Conservation (phyloP, 2,329 filamentous ascomycete genomes). For the Penicillium sp. region DNA sequence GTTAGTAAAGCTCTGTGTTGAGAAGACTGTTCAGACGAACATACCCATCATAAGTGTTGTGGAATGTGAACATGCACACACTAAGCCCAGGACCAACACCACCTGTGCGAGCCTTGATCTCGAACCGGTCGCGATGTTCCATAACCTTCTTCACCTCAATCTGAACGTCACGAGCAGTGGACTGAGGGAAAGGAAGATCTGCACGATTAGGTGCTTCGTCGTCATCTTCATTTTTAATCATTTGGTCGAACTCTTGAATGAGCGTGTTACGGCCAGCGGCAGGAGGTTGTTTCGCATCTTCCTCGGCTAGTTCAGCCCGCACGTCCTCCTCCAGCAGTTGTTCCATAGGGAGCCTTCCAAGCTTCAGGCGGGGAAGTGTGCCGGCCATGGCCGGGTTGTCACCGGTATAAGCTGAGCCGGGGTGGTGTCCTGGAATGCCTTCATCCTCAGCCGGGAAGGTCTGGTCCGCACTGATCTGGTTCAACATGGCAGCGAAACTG, state of each 20-base stretch:
- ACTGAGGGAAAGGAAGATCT: conserved; percentile 82
- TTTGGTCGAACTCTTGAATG: conserved; percentile 82
- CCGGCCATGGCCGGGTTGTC: conserved; percentile 57
- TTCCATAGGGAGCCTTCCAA: conserved; percentile 84
- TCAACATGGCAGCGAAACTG: conserved; percentile 61
- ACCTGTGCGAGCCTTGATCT: conserved; percentile 78
- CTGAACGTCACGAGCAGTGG: conserved; percentile 82
- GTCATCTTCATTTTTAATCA: conserved; percentile 84
- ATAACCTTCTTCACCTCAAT: conserved; percentile 93
- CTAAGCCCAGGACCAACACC: conserved; percentile 81
- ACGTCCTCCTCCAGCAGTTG: conserved; percentile 79
- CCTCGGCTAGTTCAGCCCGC: conserved; percentile 79
- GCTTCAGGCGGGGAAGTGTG: conserved; percentile 63
- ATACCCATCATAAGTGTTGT: conserved; percentile 90
- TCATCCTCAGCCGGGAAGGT: conserved; percentile 66
- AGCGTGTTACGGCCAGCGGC: conserved; percentile 69
- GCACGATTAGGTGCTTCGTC: conserved; percentile 76
- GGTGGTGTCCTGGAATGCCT: conserved; percentile 66
- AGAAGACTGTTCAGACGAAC: conserved; percentile 27
- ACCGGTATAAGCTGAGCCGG: conserved; percentile 62
- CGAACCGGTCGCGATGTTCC: conserved; percentile 88
- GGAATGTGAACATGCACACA: conserved; percentile 97
- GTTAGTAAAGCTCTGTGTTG: conserved; percentile 21
- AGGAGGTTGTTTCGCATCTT: conserved; percentile 76
- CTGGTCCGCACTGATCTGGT: conserved; percentile 54